phyloP scores from a whole-genome alignment of 1,284 basidiomycete species.

The Tilletia horrida region DNA sequence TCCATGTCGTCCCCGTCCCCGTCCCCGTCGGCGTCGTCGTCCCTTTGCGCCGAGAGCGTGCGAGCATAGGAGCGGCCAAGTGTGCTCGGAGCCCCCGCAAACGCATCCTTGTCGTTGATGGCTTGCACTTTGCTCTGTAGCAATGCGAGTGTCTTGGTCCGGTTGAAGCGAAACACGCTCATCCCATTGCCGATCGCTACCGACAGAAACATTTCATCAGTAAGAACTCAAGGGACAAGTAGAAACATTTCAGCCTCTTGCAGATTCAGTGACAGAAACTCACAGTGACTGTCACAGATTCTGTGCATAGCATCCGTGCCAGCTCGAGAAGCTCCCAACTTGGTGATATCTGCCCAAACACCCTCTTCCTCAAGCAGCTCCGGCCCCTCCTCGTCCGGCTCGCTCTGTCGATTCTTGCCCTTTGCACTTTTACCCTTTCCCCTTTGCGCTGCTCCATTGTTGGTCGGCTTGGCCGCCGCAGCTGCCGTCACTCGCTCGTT shows the following conservation, averaged over 20 bases:
- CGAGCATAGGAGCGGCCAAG: conserved; percentile 30
- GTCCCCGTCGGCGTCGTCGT: conserved; percentile 20
- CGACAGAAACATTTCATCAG: too few species aligned
- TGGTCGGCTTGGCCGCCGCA: not conserved
- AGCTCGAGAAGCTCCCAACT: conserved; percentile 21
- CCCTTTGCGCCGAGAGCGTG: conserved; percentile 19
- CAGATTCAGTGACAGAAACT: not conserved
- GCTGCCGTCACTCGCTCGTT: not conserved
- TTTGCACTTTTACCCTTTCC: not conserved
- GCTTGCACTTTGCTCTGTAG: conserved; percentile 25
- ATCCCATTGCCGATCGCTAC: conserved; percentile 29
- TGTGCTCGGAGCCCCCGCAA: conserved; percentile 28
- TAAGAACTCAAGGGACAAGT: too few species aligned
- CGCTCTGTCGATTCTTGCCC: not conserved
- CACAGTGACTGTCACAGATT: conserved; percentile 30
- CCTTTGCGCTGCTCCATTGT: not conserved
- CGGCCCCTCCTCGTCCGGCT: not conserved
- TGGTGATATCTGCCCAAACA: conserved; percentile 30
- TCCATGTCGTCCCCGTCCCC: conserved; percentile 20
- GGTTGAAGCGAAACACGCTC: conserved; percentile 28
- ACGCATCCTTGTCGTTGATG: conserved; percentile 22
- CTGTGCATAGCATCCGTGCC: conserved; percentile 22
- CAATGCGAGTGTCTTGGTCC: conserved; percentile 22
- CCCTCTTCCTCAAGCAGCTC: conserved; percentile 17
- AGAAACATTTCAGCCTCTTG: not conserved